A percentile compares a stretch with the other conserved stretches of the same genome.
Conservation (phyloP, 371 early-diverging fungal species). For the Neoconidiobolus thromboides region DNA sequence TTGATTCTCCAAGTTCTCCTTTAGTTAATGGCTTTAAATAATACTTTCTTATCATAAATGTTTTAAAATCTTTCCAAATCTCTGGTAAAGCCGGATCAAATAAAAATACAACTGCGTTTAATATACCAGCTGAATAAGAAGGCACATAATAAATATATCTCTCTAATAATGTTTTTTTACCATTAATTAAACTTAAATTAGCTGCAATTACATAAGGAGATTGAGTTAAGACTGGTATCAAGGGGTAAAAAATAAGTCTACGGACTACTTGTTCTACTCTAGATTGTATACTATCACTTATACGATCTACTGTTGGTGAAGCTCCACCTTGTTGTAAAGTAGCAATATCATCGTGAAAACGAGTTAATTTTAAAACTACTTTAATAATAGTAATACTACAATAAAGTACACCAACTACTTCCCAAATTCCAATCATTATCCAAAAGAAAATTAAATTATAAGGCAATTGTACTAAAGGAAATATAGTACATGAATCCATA, state of each 20-base stretch:
- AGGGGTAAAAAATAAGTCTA: slow-evolving; percentile 6
- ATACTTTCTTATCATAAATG: neutral
- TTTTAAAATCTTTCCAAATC: neutral
- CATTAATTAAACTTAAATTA: slow-evolving; percentile 4
- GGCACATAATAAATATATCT: slow-evolving; percentile 6
- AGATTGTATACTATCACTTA: slow-evolving; percentile 2
- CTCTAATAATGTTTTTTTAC: neutral
- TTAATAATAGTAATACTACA: slow-evolving; percentile 2
- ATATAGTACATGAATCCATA: slow-evolving; percentile 3
- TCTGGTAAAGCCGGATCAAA: slow-evolving; percentile 7
- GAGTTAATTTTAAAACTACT: slow-evolving; percentile 5
- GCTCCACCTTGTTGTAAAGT: neutral
- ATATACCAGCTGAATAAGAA: slow-evolving; percentile 2
- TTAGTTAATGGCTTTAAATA: neutral
- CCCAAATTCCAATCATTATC: slow-evolving; percentile 5
- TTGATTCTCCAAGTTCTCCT: neutral
- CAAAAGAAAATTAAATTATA: slow-evolving; percentile 5
- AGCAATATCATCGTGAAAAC: slow-evolving; percentile 4
- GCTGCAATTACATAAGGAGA: slow-evolving; percentile 3
- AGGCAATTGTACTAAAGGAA: neutral
- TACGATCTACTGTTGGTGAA: slow-evolving; percentile 3
- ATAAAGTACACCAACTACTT: neutral
- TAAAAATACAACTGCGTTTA: slow-evolving; percentile 4
- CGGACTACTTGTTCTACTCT: slow-evolving; percentile 6
- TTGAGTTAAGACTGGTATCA: slow-evolving; percentile 7